phyloP scores from a whole-genome alignment of 2,329 filamentous ascomycete genomes.

The Colletotrichum abscissum region DNA sequence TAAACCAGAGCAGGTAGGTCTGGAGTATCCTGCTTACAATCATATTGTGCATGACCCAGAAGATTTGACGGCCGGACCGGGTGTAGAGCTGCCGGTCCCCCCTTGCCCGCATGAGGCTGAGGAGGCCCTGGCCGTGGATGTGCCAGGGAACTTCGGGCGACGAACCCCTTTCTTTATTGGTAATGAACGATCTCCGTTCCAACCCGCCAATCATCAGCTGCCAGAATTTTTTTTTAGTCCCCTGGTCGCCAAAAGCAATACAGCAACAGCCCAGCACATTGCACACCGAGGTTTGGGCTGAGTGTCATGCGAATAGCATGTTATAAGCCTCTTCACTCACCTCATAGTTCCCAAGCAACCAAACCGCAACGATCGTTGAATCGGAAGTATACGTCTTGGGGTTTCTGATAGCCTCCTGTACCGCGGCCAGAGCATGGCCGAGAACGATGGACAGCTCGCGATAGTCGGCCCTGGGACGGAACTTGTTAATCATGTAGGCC shows the following conservation, averaged over 20 bases:
- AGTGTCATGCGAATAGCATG: neutral
- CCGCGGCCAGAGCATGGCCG: constrained; percentile 49
- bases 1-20: neutral
- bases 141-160: constrained; percentile 43
- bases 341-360: constrained; percentile 54
- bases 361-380: constrained; percentile 52
- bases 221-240: neutral
- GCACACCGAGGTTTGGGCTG: neutral
- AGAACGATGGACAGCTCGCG: constrained; percentile 49
- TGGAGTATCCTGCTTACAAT: constrained; percentile 41
- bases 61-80: constrained; percentile 43
- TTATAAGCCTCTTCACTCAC: constrained; percentile 36
- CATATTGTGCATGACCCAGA: constrained; percentile 53
- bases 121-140: constrained; percentile 49
- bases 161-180: neutral
- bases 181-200: constrained; percentile 19
- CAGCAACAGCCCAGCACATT: neutral
- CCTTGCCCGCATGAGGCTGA: constrained; percentile 49
- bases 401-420: constrained; percentile 49
- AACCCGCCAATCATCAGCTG: constrained; percentile 53
- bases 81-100: constrained; percentile 42
- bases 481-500: constrained; percentile 51
- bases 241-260: neutral
- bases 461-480: constrained; percentile 45
- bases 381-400: constrained; percentile 42